Base-by-base conservation (phyloP, 192 early-diverging fungal genomes). In the Coemansia sp. region DNA sequence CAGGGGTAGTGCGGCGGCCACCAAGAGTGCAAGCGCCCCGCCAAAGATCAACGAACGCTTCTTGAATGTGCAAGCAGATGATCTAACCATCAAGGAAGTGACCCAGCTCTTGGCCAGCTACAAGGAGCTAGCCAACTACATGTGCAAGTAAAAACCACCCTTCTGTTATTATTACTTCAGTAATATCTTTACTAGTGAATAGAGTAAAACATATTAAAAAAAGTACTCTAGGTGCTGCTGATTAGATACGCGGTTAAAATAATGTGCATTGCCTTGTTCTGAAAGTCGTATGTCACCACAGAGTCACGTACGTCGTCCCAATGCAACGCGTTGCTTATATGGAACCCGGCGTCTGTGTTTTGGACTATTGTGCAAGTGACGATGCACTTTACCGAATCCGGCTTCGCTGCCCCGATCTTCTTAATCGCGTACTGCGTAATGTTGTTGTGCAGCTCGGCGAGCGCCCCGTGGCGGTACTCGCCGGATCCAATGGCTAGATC, bases 331-430 rank as follows among this genome's bases (percentile, higher is more conserved):
- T 73, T 73, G 38, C 64, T 56, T 15, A 76, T 73, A 34, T 82
- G 74, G 45, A 76, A 69, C 26, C 79, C 79, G 5, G 63, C 62
- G 9, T 63, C 74, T 3, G 67, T 76, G 62, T 77, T 82, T 30
- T 82, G 71, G 30, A 77, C 73, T 15, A 82, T 65, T 18, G 75
- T 72, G 59, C 79, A 82, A 10, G 79, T 76, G 12, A 77, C 67
- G 4, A 77, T 62, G 14, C 49, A 33, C 21, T 82, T 82, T 60
- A 66, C 45, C 1, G 64, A 24, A 0, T 64, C 30, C 11, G 74
- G 71, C 14, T 52, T 60, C 2, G 65, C 33, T 15, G 64, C 56
- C 7, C 45, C 38, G 7, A 82, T 62, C 64, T 82, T 82, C 62
- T 82, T 82, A 12, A 49, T 38, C 14, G 71, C 75, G 36, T 82